Evolutionary conservation across 2,329 filamentous ascomycete species (phyloP), one percentile per base, ranked within the genome.

Genomic region (Nigrograna mackinnonii): DNA sequence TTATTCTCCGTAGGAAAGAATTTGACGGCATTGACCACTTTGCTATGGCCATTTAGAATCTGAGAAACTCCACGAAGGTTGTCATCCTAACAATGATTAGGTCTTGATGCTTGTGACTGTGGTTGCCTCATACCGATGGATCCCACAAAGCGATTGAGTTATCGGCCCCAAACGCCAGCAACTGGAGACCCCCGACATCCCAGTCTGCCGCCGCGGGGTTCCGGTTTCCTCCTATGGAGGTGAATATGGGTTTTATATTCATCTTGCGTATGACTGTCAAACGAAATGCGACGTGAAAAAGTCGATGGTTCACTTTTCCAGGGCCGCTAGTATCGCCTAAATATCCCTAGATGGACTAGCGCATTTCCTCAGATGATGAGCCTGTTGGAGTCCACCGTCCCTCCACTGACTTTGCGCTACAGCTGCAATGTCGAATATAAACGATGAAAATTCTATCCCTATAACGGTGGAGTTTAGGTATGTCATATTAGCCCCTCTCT

Each of bases 151-250:
- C 92, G 56, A 99, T 80, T 70, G 94, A 94, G 55, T 85, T 84
- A 69, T 95, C 89, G 6, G 91, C 86, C 22, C 94, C 94, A 72
- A 89, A 99, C 21, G 91, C 94, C 40, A 99, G 76, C 33, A 91
- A 66, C 7, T 87, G 88, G 16, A 75, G 74, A 50, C 67, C 61
- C 14, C 79, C 72, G 16, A 71, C 63, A 62, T 87, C 84, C 94
- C 94, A 99, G 72, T 97, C 92, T 20, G 92, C 91, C 20, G 90
- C 88, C 13, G 86, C 85, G 14, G 92, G 87, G 60, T 97, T 89
- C 57, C 92, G 81, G 69, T 97, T 99, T 35, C 90, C 92, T 47
- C 94, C 94, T 49, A 86, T 84, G 35, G 89, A 85, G 54, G 94
- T 76, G 57, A 79, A 83, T 32, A 78, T 74, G 2, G 56, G 28